Evolutionary conservation across 192 early-diverging fungal genomes (phyloP).

Genomic region (Coemansia sp.): DNA sequence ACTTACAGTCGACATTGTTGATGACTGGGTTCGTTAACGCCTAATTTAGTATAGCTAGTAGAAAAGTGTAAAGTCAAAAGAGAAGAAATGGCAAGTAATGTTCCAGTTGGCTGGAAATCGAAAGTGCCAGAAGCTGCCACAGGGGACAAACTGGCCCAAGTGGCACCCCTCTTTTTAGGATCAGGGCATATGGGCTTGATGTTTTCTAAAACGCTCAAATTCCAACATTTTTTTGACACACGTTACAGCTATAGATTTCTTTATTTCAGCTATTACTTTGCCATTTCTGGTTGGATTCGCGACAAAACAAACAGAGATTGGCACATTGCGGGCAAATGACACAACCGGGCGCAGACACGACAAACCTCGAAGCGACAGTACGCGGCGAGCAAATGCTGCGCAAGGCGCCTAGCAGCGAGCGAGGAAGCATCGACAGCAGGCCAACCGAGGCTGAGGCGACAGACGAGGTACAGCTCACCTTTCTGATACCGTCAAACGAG

Average conservation of each 20-base stretch:
- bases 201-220: background rate
- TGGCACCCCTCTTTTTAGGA: constrained; percentile 2
- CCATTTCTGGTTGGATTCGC: background rate
- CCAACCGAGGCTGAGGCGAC: constrained; percentile 1
- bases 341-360: background rate
- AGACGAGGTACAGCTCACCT: constrained; percentile 27
- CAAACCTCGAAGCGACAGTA: background rate
- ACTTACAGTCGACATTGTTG: constrained; percentile 34
- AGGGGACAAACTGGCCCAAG: background rate
- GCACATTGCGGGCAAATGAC: background rate
- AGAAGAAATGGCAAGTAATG: too few species aligned
- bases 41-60: background rate
- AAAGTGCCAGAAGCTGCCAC: constrained; percentile 10
- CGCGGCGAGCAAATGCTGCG: background rate
- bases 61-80: background rate
- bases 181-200: background rate
- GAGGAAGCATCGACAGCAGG: constrained; percentile 20
- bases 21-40: background rate
- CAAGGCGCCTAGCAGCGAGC: background rate
- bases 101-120: background rate
- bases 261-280: background rate
- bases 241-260: background rate
- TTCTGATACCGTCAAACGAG: constrained; percentile 39
- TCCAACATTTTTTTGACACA: background rate
- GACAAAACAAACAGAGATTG: background rate